A percentile compares a stretch with the other conserved stretches of the same genome.
These are phyloP conservation scores for Pisolithus sp. DNA, from an alignment of 768 basidiomycete species.

Conservation along the genomic window DNA sequence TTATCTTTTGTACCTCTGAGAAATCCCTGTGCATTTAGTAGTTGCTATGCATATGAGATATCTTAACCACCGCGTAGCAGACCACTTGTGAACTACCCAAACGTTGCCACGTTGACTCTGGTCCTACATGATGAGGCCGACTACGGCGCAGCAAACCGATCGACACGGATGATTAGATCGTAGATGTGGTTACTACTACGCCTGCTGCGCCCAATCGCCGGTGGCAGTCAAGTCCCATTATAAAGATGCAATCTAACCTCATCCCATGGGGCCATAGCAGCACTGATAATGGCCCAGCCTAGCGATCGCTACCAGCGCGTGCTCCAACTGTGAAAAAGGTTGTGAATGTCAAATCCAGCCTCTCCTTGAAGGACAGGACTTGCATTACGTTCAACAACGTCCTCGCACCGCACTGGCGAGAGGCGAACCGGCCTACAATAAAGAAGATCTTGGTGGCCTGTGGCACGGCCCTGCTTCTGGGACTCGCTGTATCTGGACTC, in stretches of 20 bases:
- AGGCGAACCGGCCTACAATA: neutral
- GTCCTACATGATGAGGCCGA: no score
- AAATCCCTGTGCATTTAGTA: no score
- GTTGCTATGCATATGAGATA: no score
- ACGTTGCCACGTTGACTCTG: no score
- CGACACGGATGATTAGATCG: neutral
- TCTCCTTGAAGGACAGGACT: neutral
- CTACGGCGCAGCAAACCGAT: no score
- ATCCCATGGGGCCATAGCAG: no score
- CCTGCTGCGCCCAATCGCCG: neutral
- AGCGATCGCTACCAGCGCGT: neutral
- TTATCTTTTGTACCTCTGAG: no score
- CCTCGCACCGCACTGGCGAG: neutral
- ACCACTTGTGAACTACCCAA: no score
- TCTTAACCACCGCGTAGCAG: no score
- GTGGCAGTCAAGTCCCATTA: neutral
- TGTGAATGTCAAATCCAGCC: constrained; percentile 1
- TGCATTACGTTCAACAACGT: neutral
- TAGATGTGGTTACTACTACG: neutral
- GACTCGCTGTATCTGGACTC: constrained; percentile 8
- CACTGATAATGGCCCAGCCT: no score
- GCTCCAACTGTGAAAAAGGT: constrained; percentile 16
- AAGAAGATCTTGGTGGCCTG: constrained; percentile 9
- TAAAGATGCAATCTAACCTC: no score
- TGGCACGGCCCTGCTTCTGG: constrained; percentile 5